These are phyloP conservation scores for Fusarium pseudocircinatum DNA, from an alignment of 2,329 filamentous ascomycete genomes.

Conservation along the genomic window DNA sequence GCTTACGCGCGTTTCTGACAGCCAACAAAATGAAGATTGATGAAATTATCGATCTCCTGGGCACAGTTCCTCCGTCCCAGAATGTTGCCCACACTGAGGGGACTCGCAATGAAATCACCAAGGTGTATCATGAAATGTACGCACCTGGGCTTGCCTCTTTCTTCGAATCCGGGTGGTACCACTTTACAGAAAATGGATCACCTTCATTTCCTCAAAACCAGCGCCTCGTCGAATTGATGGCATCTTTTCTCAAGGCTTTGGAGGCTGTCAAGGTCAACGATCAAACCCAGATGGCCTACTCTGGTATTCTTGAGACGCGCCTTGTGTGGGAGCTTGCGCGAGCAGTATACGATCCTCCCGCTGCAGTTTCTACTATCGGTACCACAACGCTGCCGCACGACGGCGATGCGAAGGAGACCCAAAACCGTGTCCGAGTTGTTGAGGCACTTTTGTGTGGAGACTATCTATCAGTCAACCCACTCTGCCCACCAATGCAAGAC, in stretches of 20 bases:
- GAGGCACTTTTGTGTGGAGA: constrained; percentile 81
- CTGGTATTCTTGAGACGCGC: constrained; percentile 64
- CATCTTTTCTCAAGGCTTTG: constrained; percentile 68
- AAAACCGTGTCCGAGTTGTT: constrained; percentile 77
- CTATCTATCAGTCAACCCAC: constrained; percentile 67
- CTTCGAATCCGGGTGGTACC: constrained; percentile 87
- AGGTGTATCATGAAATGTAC: constrained; percentile 80
- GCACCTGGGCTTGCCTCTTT: constrained; percentile 77
- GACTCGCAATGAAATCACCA: constrained; percentile 72
- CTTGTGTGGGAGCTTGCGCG: constrained; percentile 69
- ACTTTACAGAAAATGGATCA: constrained; percentile 56
- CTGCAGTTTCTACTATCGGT: constrained; percentile 45
- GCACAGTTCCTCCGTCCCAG: constrained; percentile 66
- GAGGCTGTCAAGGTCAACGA: constrained; percentile 60
- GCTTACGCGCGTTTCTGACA: constrained; percentile 45
- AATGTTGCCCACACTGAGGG: constrained; percentile 62
- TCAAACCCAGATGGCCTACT: constrained; percentile 61
- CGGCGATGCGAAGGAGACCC: constrained; percentile 70
- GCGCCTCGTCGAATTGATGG: constrained; percentile 72
- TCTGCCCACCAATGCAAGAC: constrained; percentile 60
- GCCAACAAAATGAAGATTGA: constrained; percentile 72
- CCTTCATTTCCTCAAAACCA: constrained; percentile 62
- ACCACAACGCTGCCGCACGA: constrained; percentile 56
- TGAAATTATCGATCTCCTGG: constrained; percentile 73
- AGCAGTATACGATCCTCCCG: constrained; percentile 55